phyloP scores from a whole-genome alignment of 768 basidiomycete genomes.

The Tephrocybe sp. region DNA sequence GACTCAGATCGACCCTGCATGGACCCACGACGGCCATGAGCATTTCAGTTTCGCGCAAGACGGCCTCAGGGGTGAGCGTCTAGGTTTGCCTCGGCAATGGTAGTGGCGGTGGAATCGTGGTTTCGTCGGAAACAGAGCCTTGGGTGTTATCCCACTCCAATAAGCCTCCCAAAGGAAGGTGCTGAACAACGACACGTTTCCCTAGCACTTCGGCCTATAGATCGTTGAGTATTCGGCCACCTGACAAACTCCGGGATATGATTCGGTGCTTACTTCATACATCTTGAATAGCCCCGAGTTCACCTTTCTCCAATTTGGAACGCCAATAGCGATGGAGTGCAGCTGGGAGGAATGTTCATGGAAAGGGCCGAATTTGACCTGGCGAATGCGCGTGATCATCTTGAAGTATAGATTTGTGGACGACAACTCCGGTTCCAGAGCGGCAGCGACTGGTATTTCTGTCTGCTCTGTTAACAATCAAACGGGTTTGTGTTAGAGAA shows the following conservation, averaged over 20 bases:
- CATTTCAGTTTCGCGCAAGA: not conserved
- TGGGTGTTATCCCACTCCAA: slow-evolving; percentile 55
- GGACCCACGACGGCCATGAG: too few species aligned
- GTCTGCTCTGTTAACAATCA: slow-evolving; percentile 52
- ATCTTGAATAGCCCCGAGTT: slow-evolving; percentile 91
- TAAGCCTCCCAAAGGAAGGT: slow-evolving; percentile 81
- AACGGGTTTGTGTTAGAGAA: slow-evolving; percentile 13
- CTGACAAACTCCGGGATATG: not conserved
- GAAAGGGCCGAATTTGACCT: slow-evolving; percentile 85
- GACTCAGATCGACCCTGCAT: too few species aligned
- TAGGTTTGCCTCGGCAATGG: slow-evolving; percentile 2
- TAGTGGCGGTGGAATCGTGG: slow-evolving; percentile 2
- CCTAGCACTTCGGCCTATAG: slow-evolving; percentile 82
- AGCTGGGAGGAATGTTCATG: slow-evolving; percentile 91
- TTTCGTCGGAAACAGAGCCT: slow-evolving; percentile 10
- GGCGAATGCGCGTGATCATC: slow-evolving; percentile 71
- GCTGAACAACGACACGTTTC: slow-evolving; percentile 96
- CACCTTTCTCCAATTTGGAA: slow-evolving; percentile 89
- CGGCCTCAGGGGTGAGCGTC: slow-evolving; percentile 7
- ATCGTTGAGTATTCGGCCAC: not conserved
- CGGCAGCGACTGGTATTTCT: slow-evolving; percentile 59
- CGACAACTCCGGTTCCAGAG: slow-evolving; percentile 57
- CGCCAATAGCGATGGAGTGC: slow-evolving; percentile 81
- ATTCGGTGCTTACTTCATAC: slow-evolving; percentile 71
- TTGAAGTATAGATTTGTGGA: slow-evolving; percentile 79